phyloP scores from a whole-genome alignment of 2,329 filamentous ascomycete species.

The Fusarium duplospermum region DNA sequence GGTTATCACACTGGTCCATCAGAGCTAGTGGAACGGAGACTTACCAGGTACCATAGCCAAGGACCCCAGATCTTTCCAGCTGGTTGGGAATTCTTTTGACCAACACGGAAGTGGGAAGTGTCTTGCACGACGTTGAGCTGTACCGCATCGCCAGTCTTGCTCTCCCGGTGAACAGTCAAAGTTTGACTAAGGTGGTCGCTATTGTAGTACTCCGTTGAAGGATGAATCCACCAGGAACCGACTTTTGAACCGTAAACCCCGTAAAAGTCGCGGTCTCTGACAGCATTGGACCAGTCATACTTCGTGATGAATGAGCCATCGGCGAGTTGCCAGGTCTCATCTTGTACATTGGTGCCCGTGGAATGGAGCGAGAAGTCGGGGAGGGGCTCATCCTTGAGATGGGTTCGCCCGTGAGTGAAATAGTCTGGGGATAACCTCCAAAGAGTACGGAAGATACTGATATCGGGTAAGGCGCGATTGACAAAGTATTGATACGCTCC shows the following conservation, averaged over 20 bases:
- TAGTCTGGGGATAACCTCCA: conserved; percentile 22
- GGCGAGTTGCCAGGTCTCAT: conserved; percentile 19
- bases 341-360: conserved; percentile 9
- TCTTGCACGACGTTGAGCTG: conserved; percentile 25
- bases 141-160: conserved; percentile 18
- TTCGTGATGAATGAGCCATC: conserved; percentile 21
- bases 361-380: conserved; percentile 11
- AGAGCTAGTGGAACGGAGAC: background rate
- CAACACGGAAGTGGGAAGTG: conserved; percentile 22
- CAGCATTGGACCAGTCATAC: conserved; percentile 26
- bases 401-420: conserved; percentile 22
- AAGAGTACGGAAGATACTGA: conserved; percentile 21
- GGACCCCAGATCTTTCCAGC: conserved; percentile 21
- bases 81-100: conserved; percentile 11
- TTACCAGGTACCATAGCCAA: conserved; percentile 25
- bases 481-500: conserved; percentile 27
- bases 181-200: conserved; percentile 23
- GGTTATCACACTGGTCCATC: background rate
- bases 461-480: conserved; percentile 13
- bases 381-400: conserved; percentile 20
- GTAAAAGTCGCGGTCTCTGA: conserved; percentile 26
- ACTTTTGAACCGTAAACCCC: conserved; percentile 23
- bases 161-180: conserved; percentile 25
- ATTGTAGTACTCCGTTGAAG: conserved; percentile 23
- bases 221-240: conserved; percentile 25